Evolutionary conservation across 768 basidiomycete species (phyloP).

Genomic region (Fomitopsis pulvina): DNA sequence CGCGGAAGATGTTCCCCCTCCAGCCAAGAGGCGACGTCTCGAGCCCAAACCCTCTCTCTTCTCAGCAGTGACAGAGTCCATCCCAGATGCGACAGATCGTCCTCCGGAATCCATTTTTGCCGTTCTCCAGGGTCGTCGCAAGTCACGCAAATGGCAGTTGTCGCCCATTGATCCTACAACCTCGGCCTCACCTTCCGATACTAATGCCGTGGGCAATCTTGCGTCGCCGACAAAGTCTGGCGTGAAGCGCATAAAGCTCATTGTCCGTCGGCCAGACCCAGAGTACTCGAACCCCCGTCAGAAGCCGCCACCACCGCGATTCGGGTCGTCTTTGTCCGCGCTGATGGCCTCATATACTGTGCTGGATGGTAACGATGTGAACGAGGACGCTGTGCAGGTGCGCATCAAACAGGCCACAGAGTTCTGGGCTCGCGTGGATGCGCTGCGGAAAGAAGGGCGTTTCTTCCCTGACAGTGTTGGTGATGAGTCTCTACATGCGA

Average conservation of each 20-base stretch:
- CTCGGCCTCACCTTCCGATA: background rate
- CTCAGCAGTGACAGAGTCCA: background rate
- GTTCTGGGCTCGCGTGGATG: conserved; percentile 36
- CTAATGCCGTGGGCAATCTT: background rate
- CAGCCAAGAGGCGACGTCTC: background rate
- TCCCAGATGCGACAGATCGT: background rate
- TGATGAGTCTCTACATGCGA: background rate
- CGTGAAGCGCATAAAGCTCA: conserved; percentile 59
- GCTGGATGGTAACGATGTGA: conserved; percentile 44
- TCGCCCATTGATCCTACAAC: background rate
- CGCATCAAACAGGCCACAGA: conserved; percentile 38
- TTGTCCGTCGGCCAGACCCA: conserved; percentile 60
- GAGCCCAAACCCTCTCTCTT: background rate
- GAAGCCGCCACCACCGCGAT: conserved; percentile 44
- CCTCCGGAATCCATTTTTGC: conserved; percentile 3
- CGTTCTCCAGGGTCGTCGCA: background rate
- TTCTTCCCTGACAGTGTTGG: conserved; percentile 17
- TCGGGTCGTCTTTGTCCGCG: conserved; percentile 45
- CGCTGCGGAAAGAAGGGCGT: conserved; percentile 41
- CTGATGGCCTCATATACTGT: conserved; percentile 60
- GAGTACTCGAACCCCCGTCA: conserved; percentile 63
- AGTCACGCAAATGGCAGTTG: background rate
- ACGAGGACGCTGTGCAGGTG: conserved; percentile 29
- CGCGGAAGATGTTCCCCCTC: background rate
- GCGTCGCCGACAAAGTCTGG: conserved; percentile 22